Evolutionary conservation across 2,329 filamentous ascomycete genomes (phyloP), one percentile per base, ranked within the genome.

Genomic region (Colletotrichum scovillei): DNA sequence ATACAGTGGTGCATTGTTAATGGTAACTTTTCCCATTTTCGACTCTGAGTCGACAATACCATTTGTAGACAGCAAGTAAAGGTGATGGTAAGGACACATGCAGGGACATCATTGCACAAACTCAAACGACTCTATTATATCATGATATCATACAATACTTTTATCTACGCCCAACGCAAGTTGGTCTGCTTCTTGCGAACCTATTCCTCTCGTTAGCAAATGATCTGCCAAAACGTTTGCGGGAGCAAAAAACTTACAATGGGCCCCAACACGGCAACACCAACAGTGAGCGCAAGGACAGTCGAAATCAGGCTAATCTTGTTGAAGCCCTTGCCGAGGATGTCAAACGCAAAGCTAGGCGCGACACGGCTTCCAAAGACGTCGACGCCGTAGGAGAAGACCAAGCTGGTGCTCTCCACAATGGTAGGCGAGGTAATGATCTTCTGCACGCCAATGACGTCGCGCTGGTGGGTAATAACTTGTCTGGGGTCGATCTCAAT

Each of bases 271-370:
- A 94, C 89, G 76, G 92, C 82, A 19, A 98, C 96, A 58, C 95
- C 95, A 52, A 90, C 88, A 58, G 90, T 90, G 77, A 98, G 87
- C 22, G 94, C 96, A 53, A 93, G 86, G 49, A 99, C 95, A 0
- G 97, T 99, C 19, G 90, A 87, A 49, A 98, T 82, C 79, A 99
- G 90, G 77, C 95, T 93, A 69, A 95, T 80, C 86, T 97, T 98
- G 81, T 96, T 97, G 83, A 99, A 99, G n/a, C n/a, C n/a, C n/a
- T n/a, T 97, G 75, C 95, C 97, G 19, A 99, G 85, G 55, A 98
- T 91, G 84, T 99, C 97, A 82, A 99, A 99, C 19, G 93, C 90
- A 77, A 93, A 91, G 82, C 95, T 98, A 0, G 97, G 97, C n/a
- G 93, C 91, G 12, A 97, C 90, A 65, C 95, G 88, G 1, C 95